These are phyloP conservation scores for Colletotrichum sp. DNA, from an alignment of 2,329 filamentous ascomycete genomes.

Conservation along the genomic window DNA sequence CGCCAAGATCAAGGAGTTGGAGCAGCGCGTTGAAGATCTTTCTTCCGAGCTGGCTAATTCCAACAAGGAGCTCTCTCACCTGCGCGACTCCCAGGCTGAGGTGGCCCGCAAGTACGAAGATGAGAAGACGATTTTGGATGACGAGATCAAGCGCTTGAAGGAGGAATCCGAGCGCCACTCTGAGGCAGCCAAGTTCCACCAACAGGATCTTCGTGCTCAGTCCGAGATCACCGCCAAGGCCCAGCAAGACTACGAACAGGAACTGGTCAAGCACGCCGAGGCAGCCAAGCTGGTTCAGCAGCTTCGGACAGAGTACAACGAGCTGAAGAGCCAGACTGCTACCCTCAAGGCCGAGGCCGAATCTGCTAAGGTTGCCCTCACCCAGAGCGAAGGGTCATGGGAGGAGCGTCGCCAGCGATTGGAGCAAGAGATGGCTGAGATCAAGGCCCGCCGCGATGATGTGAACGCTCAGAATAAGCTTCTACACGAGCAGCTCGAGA, in stretches of 20 bases:
- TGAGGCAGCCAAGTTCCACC: slow-evolving; percentile 82
- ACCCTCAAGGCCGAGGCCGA: slow-evolving; percentile 82
- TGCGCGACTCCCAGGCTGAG: slow-evolving; percentile 84
- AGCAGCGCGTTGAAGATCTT: slow-evolving; percentile 84
- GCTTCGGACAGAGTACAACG: slow-evolving; percentile 80
- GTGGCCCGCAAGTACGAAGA: slow-evolving; percentile 74
- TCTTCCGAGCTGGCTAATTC: slow-evolving; percentile 80
- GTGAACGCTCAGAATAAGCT: slow-evolving; percentile 88
- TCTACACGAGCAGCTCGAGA: slow-evolving; percentile 87
- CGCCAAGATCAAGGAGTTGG: slow-evolving; percentile 77
- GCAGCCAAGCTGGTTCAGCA: slow-evolving; percentile 86
- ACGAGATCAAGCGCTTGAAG: slow-evolving; percentile 80
- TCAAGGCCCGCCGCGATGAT: slow-evolving; percentile 82
- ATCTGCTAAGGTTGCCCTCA: slow-evolving; percentile 78
- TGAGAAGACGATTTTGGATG: slow-evolving; percentile 79
- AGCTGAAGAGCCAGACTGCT: slow-evolving; percentile 79
- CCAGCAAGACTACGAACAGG: slow-evolving; percentile 93
- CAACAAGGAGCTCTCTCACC: slow-evolving; percentile 79
- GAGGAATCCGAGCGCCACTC: slow-evolving; percentile 83
- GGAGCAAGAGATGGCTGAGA: slow-evolving; percentile 82
- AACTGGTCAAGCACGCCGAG: slow-evolving; percentile 93
- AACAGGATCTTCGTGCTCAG: slow-evolving; percentile 90
- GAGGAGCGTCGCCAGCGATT: slow-evolving; percentile 79
- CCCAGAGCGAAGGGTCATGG: slow-evolving; percentile 88
- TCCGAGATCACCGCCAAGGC: slow-evolving; percentile 92